These are phyloP conservation scores for Mycena metata DNA, from an alignment of 768 basidiomycete species.

Conservation along the genomic window DNA sequence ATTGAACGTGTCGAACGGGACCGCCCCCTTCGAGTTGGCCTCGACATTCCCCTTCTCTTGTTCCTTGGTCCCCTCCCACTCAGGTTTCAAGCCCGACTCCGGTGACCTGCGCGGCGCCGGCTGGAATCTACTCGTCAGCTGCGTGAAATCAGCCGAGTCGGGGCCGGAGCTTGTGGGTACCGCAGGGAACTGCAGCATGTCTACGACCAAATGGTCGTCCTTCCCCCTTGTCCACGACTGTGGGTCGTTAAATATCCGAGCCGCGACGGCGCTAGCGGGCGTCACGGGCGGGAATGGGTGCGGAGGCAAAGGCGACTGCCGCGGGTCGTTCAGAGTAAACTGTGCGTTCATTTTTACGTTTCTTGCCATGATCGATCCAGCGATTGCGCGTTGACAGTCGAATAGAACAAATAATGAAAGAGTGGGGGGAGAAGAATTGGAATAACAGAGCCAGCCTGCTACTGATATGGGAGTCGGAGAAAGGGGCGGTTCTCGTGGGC, in stretches of 20 bases:
- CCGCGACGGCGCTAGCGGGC: slow-evolving; percentile 24
- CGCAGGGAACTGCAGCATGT: neutral
- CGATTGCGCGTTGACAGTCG: slow-evolving; percentile 1
- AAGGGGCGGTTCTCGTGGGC: too few relatives aligned
- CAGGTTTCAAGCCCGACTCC: neutral
- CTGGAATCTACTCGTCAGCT: too few relatives aligned
- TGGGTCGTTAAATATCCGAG: slow-evolving; percentile 32
- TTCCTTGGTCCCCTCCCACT: slow-evolving; percentile 11
- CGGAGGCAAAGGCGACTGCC: neutral
- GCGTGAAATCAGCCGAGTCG: too few relatives aligned
- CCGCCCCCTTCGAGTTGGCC: neutral
- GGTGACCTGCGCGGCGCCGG: too few relatives aligned
- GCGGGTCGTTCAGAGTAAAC: slow-evolving; percentile 7
- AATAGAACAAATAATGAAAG: neutral
- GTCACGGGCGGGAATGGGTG: slow-evolving; percentile 8
- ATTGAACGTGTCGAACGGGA: slow-evolving; percentile 14
- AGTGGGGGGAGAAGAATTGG: neutral
- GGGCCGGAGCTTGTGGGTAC: too few relatives aligned
- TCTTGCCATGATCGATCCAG: slow-evolving; percentile 27
- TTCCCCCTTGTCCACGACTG: slow-evolving; percentile 14
- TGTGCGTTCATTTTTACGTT: neutral
- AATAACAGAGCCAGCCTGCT: slow-evolving; percentile 31
- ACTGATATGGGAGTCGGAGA: slow-evolving; percentile 20
- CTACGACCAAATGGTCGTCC: too few relatives aligned
- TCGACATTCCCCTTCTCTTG: neutral